These are phyloP conservation scores for Auxenochlorella pyrenoidosa DNA, from an alignment of 139 green algal species.

Conservation along the genomic window DNA sequence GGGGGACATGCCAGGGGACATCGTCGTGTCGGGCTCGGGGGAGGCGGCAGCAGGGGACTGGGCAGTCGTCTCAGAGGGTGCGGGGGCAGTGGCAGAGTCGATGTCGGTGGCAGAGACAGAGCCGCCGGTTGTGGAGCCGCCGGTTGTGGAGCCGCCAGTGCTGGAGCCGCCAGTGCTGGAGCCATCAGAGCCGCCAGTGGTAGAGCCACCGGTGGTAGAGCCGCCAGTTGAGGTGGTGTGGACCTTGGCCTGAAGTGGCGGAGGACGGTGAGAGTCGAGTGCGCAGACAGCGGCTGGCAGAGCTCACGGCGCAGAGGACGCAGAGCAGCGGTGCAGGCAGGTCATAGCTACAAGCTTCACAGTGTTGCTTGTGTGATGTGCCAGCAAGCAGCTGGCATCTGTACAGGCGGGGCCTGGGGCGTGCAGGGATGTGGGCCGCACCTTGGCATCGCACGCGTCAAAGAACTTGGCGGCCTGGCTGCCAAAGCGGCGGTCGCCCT, in stretches of 20 bases:
- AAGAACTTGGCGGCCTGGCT: neutral
- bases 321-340: no score
- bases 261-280: no score
- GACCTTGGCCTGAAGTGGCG: neutral
- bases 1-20: no score
- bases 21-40: neutral
- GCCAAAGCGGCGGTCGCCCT: neutral
- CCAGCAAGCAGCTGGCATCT: neutral
- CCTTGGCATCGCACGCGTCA: neutral
- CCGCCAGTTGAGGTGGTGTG: neutral
- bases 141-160: neutral
- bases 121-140: neutral
- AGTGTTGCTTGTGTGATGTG: no score
- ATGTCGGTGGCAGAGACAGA: neutral
- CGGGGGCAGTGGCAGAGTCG: neutral
- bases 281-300: no score
- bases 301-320: no score
- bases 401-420: neutral
- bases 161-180: neutral
- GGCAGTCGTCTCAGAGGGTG: neutral
- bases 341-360: no score
- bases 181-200: no score
- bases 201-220: neutral
- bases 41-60: neutral
- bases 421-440: neutral